Percentiles rank a stretch among this genome's conserved stretches.
phyloP scores from a whole-genome alignment of 805 yeast genomes.

The Saccharomycopsis synnaedendra region DNA sequence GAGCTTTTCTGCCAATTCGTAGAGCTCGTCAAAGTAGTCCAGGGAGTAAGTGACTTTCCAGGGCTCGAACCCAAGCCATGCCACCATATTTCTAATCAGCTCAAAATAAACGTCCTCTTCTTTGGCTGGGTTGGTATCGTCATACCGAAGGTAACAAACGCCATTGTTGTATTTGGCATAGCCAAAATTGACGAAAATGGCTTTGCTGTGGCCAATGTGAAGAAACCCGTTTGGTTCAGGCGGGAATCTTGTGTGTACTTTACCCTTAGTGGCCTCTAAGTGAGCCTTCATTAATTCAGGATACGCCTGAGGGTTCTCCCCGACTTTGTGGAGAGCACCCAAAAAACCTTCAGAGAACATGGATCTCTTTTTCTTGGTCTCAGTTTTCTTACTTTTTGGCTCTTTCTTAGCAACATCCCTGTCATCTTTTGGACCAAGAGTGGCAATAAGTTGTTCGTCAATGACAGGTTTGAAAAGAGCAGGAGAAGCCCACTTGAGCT shows the following conservation, averaged over 20 bases:
- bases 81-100: slow-evolving; percentile 72
- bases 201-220: slow-evolving; percentile 97
- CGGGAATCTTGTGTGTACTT: slow-evolving; percentile 90
- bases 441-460: slow-evolving; percentile 59
- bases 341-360: slow-evolving; percentile 95
- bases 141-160: slow-evolving; percentile 83
- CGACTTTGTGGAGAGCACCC: slow-evolving; percentile 90
- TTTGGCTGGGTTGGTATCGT: slow-evolving; percentile 98
- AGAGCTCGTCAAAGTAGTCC: slow-evolving; percentile 85
- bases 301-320: slow-evolving; percentile 84
- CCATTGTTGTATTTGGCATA: slow-evolving; percentile 83
- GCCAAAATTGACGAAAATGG: slow-evolving; percentile 97
- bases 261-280: slow-evolving; percentile 64
- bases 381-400: slow-evolving; percentile 32
- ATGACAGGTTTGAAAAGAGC: slow-evolving; percentile 76
- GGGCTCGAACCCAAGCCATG: slow-evolving; percentile 92
- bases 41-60: slow-evolving; percentile 93
- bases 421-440: slow-evolving; percentile 93
- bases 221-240: slow-evolving; percentile 98
- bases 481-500: slow-evolving; percentile 88
- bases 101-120: slow-evolving; percentile 88
- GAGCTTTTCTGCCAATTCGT: slow-evolving; percentile 77
- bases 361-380: slow-evolving; percentile 32
- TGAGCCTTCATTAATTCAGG: slow-evolving; percentile 81
- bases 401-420: slow-evolving; percentile 76